phyloP scores from a whole-genome alignment of 2,329 filamentous ascomycete species.

The Pyrenophora seminiperda region DNA sequence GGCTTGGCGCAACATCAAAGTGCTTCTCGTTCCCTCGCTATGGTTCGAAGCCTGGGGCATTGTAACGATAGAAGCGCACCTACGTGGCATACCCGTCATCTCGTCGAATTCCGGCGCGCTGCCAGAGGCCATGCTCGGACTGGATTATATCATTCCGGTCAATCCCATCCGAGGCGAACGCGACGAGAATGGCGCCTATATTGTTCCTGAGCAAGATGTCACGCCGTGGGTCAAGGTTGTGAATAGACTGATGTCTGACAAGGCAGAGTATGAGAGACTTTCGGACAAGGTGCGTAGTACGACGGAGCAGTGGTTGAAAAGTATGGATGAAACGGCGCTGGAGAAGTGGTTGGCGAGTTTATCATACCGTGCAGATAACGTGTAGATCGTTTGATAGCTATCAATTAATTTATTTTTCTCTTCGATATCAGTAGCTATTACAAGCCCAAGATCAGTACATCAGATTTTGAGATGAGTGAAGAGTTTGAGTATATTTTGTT shows the following conservation, averaged over 20 bases:
- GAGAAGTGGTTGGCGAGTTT: not conserved
- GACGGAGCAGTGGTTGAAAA: not conserved
- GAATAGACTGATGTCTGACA: too few relatives aligned
- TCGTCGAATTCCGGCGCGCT: constrained; percentile 5
- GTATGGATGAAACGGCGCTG: not conserved
- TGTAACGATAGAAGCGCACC: constrained; percentile 8
- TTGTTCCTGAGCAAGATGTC: not conserved
- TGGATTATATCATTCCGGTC: not conserved
- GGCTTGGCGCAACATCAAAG: constrained; percentile 9
- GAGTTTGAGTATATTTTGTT: too few relatives aligned
- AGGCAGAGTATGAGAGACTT: not conserved
- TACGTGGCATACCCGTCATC: constrained; percentile 10
- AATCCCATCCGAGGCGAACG: not conserved
- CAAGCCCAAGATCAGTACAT: too few relatives aligned
- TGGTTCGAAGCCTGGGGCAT: constrained; percentile 12
- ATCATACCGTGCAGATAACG: too few relatives aligned
- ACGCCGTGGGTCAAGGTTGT: too few relatives aligned
- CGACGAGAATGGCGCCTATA: not conserved
- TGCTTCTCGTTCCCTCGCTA: constrained; percentile 8
- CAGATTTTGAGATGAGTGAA: too few relatives aligned
- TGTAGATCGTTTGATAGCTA: too few relatives aligned
- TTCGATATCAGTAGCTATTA: too few relatives aligned
- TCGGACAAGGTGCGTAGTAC: not conserved
- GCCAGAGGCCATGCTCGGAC: constrained; percentile 8
- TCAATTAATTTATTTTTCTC: too few relatives aligned